Evolutionary conservation across 352 stramenopile species (phyloP), one percentile per base, ranked within the genome.

Genomic region (Plasmopara muralis): DNA sequence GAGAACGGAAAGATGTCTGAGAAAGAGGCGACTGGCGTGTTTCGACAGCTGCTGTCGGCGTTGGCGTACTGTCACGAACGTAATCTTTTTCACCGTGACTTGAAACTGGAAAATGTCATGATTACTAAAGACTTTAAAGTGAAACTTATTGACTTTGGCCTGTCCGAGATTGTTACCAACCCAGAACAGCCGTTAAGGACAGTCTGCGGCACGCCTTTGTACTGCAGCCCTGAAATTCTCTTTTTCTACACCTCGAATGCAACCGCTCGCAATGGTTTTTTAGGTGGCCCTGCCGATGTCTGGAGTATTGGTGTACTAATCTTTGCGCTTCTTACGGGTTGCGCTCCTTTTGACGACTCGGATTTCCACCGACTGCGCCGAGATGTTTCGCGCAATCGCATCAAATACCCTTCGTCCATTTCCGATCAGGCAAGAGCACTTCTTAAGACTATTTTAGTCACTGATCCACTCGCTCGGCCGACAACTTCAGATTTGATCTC

Each of bases 51-150:
- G 68, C 73, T 97, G 40, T 89, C 80, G n/a, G 84, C 88, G 30
- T 69, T 98, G n/a, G 72, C 87, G 39, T 97, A 97, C 61, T 95
- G 95, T 57, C 91, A 97, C 63, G 77, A 71, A 2, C 61, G 74
- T 46, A 77, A 92, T 58, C 85, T 98, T 47, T 97, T 89, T 62
- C 93, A 98, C 70, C 87, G 93, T 43, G 93, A 98, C 62, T 71
- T 98, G 38, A 98, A 98, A 66, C 73, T 97, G 31, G 93, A 98
- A 62, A 98, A 98, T 85, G 88, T 98, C 25, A 74, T 98, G 41
- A 78, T 97, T 64, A 95, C 87, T 45, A 83, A 77, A 44, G 90
- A 97, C 55, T 72, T 89, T 43, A 80, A 90, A 48, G 81, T 98
- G 44, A 97, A 97, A 76, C 80, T 98, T 43, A 97, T 97, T 70